Conservation (phyloP, 208 protist species). For the Vickermania ingenoplastis region DNA sequence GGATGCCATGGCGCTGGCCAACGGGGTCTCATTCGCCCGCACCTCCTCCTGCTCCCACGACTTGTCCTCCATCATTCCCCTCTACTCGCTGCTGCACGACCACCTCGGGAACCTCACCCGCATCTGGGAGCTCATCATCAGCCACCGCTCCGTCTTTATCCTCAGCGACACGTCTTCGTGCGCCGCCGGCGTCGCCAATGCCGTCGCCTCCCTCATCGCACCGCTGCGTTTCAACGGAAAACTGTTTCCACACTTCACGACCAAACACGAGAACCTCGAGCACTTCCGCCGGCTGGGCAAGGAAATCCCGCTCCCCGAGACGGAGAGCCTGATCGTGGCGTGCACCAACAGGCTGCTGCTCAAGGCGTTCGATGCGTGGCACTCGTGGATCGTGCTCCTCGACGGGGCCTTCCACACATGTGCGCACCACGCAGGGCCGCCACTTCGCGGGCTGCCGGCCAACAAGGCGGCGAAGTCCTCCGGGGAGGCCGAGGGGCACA, state of each 20-base stretch:
- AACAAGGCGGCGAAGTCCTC: not conserved
- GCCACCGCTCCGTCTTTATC: slow-evolving; percentile 71
- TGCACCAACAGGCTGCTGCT: slow-evolving; percentile 78
- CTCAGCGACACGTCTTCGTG: slow-evolving; percentile 71
- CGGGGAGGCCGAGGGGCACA: no score
- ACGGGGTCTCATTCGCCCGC: slow-evolving; percentile 14
- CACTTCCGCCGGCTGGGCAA: slow-evolving; percentile 58
- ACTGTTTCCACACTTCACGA: slow-evolving; percentile 72
- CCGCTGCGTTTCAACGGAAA: slow-evolving; percentile 64
- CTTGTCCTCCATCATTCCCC: slow-evolving; percentile 26
- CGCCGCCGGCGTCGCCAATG: slow-evolving; percentile 52
- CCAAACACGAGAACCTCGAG: slow-evolving; percentile 63
- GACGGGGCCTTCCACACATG: slow-evolving; percentile 18
- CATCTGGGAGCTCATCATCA: slow-evolving; percentile 76
- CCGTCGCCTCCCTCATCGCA: slow-evolving; percentile 58
- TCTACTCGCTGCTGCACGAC: slow-evolving; percentile 54
- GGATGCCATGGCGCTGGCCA: slow-evolving; percentile 11
- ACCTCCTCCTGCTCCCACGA: slow-evolving; percentile 1
- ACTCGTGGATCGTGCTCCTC: slow-evolving; percentile 48
- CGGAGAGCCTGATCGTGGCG: slow-evolving; percentile 47
- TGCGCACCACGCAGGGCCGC: no score
- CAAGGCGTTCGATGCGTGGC: slow-evolving; percentile 70
- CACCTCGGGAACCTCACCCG: slow-evolving; percentile 70
- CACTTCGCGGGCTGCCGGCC: not conserved
- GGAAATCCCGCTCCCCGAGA: slow-evolving; percentile 39